Base-by-base conservation (phyloP, 148 eudicot genomes). In the Amaranthus cruentus region DNA sequence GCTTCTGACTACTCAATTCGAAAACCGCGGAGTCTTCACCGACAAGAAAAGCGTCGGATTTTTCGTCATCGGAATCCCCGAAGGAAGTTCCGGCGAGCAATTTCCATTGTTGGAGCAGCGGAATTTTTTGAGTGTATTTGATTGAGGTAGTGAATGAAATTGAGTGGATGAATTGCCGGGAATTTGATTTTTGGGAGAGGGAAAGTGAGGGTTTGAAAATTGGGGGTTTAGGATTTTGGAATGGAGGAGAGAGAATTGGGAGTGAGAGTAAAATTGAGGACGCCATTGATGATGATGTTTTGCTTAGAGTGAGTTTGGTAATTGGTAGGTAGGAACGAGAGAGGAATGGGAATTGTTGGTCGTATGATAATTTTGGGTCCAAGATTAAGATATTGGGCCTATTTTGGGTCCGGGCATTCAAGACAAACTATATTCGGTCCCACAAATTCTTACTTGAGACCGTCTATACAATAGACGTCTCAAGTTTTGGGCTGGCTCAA, bases 1-100 rank as follows among this genome's bases (percentile, higher is more conserved):
- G 58, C 79, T 86, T 93, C 85, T 93, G 98, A 44, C 82, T 69
- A 53, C 85, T 74, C 5, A 90, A 73, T 2, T 87, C 87, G 64
- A 93, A 93, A 51, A 70, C 85, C 6, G 98, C 98, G 0, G 98
- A 86, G 68, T 93, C 96, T 74, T 93, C 98, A 4, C 96, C 98
- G 9, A 89, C 80, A 58, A 90, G 43, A 51, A 55, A 2, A 52
- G 77, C 72, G 4, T 74, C 71, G 50, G 78, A 42, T 64, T 54
- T 50, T 6, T 67, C 67, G 18, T 67, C 85, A 56, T 75, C 85
- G 4, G 86, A 73, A 51, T 85, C 86, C 3, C 87, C 83, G 42
- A 83, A 47, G 7, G 88, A 81, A 13, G 82, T 44, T 5, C 86
- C 69, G 67, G 82, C 80, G 69, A 72, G 54, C 13, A 77, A 44